Conservation (phyloP, 345 rosid species). For the Citrus cavaleriei region DNA sequence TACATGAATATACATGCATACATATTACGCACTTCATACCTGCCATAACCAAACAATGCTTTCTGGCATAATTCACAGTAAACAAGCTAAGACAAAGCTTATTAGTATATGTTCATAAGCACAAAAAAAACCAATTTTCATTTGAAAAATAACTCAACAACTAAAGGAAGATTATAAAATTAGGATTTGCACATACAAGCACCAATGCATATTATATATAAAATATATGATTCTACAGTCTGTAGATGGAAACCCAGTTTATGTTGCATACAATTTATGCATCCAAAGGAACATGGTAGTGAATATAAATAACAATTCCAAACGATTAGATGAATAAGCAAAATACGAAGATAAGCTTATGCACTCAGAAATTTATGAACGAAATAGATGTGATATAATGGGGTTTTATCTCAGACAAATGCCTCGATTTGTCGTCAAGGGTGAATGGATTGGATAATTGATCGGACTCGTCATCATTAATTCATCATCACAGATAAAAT, state of each 20-base stretch:
- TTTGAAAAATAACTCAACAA: not conserved
- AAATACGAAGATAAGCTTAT: not conserved
- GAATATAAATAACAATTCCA: not conserved
- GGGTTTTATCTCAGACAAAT: constrained; percentile 58
- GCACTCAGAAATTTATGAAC: not conserved
- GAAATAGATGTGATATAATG: not conserved
- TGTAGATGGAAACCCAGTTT: not conserved
- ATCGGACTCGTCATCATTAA: constrained; percentile 55
- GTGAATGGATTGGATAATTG: constrained; percentile 30
- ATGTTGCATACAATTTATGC: not conserved
- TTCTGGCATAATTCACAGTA: not conserved
- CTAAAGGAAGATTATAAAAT: not conserved
- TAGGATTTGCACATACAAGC: not conserved
- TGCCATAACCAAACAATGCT: not conserved
- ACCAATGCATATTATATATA: no score
- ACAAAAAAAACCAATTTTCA: not conserved
- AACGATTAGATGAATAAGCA: no score
- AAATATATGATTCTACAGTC: not conserved
- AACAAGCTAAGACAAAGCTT: not conserved
- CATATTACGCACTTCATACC: not conserved
- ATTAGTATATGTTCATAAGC: not conserved
- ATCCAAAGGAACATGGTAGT: not conserved
- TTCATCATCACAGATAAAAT: constrained; percentile 30
- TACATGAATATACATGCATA: not conserved
- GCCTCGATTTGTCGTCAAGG: constrained; percentile 60